These are phyloP conservation scores for Psidium friedrichsthalianum DNA, from an alignment of 345 rosid species.

Conservation along the genomic window DNA sequence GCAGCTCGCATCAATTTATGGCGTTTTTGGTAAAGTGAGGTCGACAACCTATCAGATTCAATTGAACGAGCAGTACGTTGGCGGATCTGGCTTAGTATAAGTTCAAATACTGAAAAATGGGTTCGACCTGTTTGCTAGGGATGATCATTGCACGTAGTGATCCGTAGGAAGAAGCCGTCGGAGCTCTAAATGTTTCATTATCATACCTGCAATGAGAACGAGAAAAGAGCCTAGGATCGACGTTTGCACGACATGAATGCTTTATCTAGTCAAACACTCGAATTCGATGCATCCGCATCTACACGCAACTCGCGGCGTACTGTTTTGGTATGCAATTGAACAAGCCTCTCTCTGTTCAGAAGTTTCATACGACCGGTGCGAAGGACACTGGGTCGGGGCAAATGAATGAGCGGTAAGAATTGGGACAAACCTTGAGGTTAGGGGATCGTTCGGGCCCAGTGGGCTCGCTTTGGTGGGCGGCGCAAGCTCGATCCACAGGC, in stretches of 20 bases:
- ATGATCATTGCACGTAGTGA: not conserved
- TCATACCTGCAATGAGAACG: not conserved
- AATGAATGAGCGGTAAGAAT: not conserved
- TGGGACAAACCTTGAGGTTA: not conserved
- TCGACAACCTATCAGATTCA: not conserved
- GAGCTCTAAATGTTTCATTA: not conserved
- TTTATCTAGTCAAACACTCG: not conserved
- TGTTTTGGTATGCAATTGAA: not conserved
- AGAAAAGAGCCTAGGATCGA: not conserved
- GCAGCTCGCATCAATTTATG: not conserved
- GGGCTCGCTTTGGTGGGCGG: not conserved
- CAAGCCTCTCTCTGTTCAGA: too few relatives aligned
- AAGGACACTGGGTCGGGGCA: not conserved
- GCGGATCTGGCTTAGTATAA: not conserved
- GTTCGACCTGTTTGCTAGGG: not conserved
- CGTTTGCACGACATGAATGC: not conserved
- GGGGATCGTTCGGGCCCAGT: not conserved
- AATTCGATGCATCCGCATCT: not conserved
- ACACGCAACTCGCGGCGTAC: not conserved
- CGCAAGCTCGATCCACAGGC: not conserved
- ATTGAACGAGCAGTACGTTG: not conserved
- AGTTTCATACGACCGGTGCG: not conserved
- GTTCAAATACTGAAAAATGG: not conserved
- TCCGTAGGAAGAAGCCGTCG: not conserved
- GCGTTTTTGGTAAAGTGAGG: not conserved